Evolutionary conservation across 2,329 filamentous ascomycete species (phyloP).

Genomic region (Fusarium multiceps): DNA sequence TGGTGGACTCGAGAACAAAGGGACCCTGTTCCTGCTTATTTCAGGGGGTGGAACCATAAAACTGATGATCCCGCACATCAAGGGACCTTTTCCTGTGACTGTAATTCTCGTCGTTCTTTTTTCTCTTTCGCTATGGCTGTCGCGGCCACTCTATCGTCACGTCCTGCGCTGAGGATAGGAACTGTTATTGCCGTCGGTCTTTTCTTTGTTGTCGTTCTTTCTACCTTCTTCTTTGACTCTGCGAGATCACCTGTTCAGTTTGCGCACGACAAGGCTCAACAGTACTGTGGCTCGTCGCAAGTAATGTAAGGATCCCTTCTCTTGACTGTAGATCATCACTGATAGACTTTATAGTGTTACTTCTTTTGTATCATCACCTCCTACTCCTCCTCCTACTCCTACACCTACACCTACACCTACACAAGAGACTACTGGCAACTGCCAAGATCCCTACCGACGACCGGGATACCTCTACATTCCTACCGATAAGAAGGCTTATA

Average conservation of each 20-base stretch:
- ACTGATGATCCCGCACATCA: background rate
- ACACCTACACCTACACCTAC: slow-evolving; percentile 10
- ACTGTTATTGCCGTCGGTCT: slow-evolving; percentile 12
- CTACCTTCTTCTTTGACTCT: slow-evolving; percentile 18
- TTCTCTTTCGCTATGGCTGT: slow-evolving; percentile 15
- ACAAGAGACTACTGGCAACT: slow-evolving; percentile 13
- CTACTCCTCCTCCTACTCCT: background rate
- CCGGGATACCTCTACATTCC: slow-evolving; percentile 67
- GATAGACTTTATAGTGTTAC: background rate
- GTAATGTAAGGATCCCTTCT: background rate
- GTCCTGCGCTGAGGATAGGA: slow-evolving; percentile 22
- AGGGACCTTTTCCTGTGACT: background rate
- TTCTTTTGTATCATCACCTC: slow-evolving; percentile 11
- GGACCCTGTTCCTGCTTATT: background rate
- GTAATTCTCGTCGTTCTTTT: background rate
- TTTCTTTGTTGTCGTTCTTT: slow-evolving; percentile 33
- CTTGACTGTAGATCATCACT: background rate
- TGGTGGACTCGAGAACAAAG: background rate
- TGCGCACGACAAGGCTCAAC: slow-evolving; percentile 25
- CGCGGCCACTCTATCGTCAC: slow-evolving; percentile 20
- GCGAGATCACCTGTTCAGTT: slow-evolving; percentile 21
- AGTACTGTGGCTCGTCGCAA: slow-evolving; percentile 21
- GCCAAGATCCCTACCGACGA: slow-evolving; percentile 54
- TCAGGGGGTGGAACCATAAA: background rate
- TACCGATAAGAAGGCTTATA: slow-evolving; percentile 67